Evolutionary conservation across 1,284 basidiomycete genomes (phyloP).

Genomic region (Thecaphora thlaspeos): DNA sequence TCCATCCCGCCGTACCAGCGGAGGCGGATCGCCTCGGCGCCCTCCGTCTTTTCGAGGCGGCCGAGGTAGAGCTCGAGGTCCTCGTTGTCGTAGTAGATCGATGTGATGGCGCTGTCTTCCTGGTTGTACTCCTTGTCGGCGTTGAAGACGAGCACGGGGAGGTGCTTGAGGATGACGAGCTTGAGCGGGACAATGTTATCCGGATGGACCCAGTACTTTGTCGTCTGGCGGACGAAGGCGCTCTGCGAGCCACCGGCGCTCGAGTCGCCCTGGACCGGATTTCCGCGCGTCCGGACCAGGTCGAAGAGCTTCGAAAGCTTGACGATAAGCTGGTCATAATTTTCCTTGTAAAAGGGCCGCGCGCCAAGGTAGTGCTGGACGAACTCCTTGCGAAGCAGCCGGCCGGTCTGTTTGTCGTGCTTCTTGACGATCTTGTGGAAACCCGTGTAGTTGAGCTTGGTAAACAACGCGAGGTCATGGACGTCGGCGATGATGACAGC

Average conservation of each 20-base stretch:
- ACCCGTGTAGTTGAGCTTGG: conserved; percentile 88
- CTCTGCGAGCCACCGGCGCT: conserved; percentile 92
- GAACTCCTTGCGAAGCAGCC: conserved; percentile 64
- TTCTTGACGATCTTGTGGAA: conserved; percentile 99
- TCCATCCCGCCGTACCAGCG: conserved; percentile 95
- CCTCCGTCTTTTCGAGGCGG: conserved; percentile 95
- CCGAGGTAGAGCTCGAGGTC: conserved; percentile 97
- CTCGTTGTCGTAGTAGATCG: conserved; percentile 91
- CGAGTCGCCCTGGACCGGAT: conserved; percentile 89
- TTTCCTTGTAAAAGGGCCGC: conserved; percentile 86
- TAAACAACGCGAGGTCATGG: conserved; percentile 89
- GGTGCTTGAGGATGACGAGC: conserved; percentile 85
- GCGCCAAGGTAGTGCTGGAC: conserved; percentile 90
- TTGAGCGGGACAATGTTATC: conserved; percentile 87
- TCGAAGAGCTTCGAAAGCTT: conserved; percentile 95
- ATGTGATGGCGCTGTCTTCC: conserved; percentile 80
- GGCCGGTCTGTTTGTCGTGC: conserved; percentile 73
- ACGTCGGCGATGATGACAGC: conserved; percentile 95
- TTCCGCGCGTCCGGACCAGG: conserved; percentile 89
- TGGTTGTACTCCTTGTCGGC: conserved; percentile 87
- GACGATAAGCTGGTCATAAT: conserved; percentile 81
- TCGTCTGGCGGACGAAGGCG: conserved; percentile 95
- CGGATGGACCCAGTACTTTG: conserved; percentile 91
- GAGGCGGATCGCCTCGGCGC: conserved; percentile 91
- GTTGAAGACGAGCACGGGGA: conserved; percentile 78